Conservation (phyloP, 148 eudicot genomes). For the Vaccinium myrtillus region DNA sequence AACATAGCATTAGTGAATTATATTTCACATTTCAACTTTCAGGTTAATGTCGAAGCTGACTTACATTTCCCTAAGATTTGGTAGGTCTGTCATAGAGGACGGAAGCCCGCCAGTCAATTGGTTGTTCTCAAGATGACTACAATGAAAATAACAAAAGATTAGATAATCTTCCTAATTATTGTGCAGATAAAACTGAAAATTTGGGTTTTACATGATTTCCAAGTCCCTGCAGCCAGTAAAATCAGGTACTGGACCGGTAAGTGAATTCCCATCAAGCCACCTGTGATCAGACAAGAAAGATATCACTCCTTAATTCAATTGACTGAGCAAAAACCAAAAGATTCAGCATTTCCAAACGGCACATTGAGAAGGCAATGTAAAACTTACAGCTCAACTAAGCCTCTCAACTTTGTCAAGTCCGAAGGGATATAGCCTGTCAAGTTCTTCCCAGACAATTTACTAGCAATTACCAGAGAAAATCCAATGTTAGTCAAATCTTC, state of each 20-base stretch:
- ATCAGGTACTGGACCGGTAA: constrained; percentile 86
- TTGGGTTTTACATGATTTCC: constrained; percentile 59
- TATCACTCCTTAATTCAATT: constrained; percentile 9
- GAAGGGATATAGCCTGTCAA: constrained; percentile 76
- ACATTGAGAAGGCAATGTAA: constrained; percentile 10
- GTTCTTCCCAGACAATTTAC: constrained; percentile 68
- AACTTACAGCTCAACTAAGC: constrained; percentile 86
- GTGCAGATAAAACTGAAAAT: constrained; percentile 8
- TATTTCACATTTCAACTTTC: not conserved
- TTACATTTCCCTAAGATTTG: constrained; percentile 84
- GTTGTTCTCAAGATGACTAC: constrained; percentile 91
- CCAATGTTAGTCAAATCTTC: not conserved
- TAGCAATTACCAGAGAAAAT: constrained; percentile 27
- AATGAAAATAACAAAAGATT: constrained; percentile 25
- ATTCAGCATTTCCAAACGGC: not conserved
- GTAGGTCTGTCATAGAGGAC: constrained; percentile 53
- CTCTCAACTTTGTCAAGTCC: constrained; percentile 61
- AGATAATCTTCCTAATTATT: not conserved
- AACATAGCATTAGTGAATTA: not conserved
- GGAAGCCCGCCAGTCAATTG: constrained; percentile 77
- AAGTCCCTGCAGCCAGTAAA: constrained; percentile 72
- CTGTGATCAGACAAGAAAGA: constrained; percentile 41
- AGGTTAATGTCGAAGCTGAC: constrained; percentile 23
- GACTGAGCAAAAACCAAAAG: not conserved
- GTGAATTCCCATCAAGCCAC: constrained; percentile 84